Evolutionary conservation across 2,329 filamentous ascomycete genomes (phyloP).

Genomic region (Diaporthe australafricana): DNA sequence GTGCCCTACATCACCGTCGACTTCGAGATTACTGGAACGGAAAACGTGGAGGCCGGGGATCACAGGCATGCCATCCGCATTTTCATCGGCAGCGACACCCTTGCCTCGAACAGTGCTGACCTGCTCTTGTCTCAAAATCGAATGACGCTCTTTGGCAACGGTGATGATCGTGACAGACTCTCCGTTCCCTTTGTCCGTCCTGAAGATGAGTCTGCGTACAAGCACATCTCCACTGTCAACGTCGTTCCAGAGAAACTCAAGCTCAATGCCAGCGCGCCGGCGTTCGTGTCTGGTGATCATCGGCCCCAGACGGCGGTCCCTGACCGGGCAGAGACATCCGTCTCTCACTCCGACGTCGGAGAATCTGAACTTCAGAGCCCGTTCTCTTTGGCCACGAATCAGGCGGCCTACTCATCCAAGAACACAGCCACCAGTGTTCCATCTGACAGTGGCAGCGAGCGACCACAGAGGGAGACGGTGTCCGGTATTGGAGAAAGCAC

Average conservation of each 20-base stretch:
- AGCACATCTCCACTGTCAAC: constrained; percentile 75
- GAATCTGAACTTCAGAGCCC: constrained; percentile 45
- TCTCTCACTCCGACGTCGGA: constrained; percentile 43
- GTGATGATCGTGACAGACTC: constrained; percentile 79
- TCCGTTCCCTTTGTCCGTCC: constrained; percentile 93
- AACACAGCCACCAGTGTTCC: constrained; percentile 49
- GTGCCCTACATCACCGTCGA: constrained; percentile 84
- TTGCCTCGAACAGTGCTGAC: constrained; percentile 89
- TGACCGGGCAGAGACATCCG: constrained; percentile 39
- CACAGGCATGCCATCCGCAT: constrained; percentile 79
- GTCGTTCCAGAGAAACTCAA: constrained; percentile 66
- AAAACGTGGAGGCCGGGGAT: constrained; percentile 60
- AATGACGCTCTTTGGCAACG: constrained; percentile 85
- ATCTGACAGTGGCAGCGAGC: constrained; percentile 59
- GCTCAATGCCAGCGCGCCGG: constrained; percentile 65
- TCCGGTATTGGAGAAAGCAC: constrained; percentile 44
- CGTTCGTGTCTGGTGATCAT: constrained; percentile 52
- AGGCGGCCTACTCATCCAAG: constrained; percentile 50
- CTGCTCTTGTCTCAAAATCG: constrained; percentile 92
- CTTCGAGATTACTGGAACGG: constrained; percentile 78
- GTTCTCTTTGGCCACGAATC: constrained; percentile 44
- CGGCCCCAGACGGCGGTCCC: constrained; percentile 38
- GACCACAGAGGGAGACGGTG: constrained; percentile 52
- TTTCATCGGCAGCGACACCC: constrained; percentile 88
- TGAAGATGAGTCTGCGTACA: constrained; percentile 86